Conservation (phyloP, 306 rosid genomes). For the Pterocarpus macrocarpus region DNA sequence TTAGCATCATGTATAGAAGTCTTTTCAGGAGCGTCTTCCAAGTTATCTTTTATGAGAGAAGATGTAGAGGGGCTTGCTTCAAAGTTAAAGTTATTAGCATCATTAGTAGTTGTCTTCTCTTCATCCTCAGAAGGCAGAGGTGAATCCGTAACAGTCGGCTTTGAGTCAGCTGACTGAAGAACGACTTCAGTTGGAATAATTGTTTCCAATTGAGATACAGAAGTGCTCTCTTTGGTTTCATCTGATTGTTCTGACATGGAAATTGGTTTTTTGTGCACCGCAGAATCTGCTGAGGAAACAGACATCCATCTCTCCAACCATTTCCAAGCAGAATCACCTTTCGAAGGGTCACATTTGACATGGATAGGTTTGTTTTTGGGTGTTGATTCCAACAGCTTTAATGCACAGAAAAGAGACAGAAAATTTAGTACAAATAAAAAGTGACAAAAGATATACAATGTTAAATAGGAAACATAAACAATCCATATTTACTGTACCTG, state of each 20-base stretch:
- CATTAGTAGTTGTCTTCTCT: constrained; percentile 59
- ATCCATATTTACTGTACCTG: constrained; percentile 65
- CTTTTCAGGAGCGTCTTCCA: constrained; percentile 61
- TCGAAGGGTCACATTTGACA: constrained; percentile 84
- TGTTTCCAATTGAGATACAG: constrained; percentile 52
- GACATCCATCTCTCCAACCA: constrained; percentile 99
- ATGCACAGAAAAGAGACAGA: background rate
- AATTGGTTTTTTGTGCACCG: constrained; percentile 49
- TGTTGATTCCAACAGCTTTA: constrained; percentile 80
- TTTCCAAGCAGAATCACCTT: constrained; percentile 89
- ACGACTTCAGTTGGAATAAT: constrained; percentile 52
- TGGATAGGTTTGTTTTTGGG: constrained; percentile 73
- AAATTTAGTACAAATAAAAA: constrained; percentile 39
- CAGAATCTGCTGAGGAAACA: constrained; percentile 59
- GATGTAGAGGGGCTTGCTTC: constrained; percentile 55
- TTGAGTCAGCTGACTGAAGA: constrained; percentile 56
- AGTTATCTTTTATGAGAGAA: constrained; percentile 46
- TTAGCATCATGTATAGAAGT: constrained; percentile 51
- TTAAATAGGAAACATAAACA: constrained; percentile 18
- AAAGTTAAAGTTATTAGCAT: constrained; percentile 57
- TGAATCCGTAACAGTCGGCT: constrained; percentile 50
- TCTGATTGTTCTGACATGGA: constrained; percentile 52
- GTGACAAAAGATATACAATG: constrained; percentile 2
- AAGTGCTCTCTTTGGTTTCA: constrained; percentile 42
- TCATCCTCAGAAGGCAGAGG: constrained; percentile 66